These are phyloP conservation scores for Xylogone sp. DNA, from an alignment of 2,329 filamentous ascomycete genomes.

Conservation along the genomic window DNA sequence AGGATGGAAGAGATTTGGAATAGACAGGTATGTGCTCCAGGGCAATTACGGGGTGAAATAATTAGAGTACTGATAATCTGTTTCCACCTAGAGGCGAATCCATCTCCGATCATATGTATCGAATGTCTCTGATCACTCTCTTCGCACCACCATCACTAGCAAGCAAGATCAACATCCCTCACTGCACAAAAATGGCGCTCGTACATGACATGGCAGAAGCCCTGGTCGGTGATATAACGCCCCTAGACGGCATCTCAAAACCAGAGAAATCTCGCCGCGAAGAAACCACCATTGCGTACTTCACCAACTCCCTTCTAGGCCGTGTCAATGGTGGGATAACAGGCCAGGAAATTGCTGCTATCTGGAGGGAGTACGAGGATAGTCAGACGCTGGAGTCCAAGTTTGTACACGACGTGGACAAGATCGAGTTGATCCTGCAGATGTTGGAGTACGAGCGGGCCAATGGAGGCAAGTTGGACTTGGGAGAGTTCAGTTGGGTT, in stretches of 20 bases:
- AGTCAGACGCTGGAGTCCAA: constrained; percentile 75
- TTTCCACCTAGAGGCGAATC: constrained; percentile 64
- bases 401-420: constrained; percentile 96
- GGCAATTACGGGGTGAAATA: no score
- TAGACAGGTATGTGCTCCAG: constrained; percentile 45
- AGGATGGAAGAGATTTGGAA: constrained; percentile 88
- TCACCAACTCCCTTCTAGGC: constrained; percentile 69
- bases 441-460: constrained; percentile 94
- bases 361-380: constrained; percentile 97
- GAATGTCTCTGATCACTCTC: constrained; percentile 96
- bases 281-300: constrained; percentile 86
- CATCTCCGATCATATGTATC: constrained; percentile 98
- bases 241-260: constrained; percentile 81
- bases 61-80: not conserved
- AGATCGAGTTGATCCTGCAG: constrained; percentile 90
- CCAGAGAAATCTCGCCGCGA: constrained; percentile 86
- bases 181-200: constrained; percentile 92
- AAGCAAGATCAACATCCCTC: constrained; percentile 67
- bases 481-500: constrained; percentile 85
- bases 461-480: constrained; percentile 61
- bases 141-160: constrained; percentile 75
- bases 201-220: constrained; percentile 97
- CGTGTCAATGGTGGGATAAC: constrained; percentile 67
- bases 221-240: constrained; percentile 94
- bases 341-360: constrained; percentile 66